Evolutionary conservation across 1,139 yeast genomes (phyloP), one percentile per base, ranked within the genome.

Genomic region (Kluyveromyces sp.): DNA sequence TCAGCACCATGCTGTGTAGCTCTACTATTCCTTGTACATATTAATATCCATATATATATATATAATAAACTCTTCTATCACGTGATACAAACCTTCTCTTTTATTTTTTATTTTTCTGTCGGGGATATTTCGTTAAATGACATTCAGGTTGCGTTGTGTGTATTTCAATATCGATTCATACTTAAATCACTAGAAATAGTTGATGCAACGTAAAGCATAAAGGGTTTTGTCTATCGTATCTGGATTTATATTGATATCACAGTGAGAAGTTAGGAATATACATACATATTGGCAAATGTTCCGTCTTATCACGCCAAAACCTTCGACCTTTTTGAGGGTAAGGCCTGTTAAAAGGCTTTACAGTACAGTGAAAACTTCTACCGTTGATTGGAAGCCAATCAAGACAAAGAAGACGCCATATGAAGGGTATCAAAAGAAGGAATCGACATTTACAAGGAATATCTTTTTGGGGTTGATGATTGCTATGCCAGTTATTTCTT

Each of bases 401-500:
- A 77, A 71, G 54, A 72, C 87, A 0, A 67, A 72, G 10, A 74
- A 70, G 43, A 73, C 77, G 6, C 60, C 71, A 65, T 49, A 69
- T 72, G 49, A 71, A 67, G 44, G 68, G 43, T 51, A 49, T 25
- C 57, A 59, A 27, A 58, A 58, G 45, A 56, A 55, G 8, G 56
- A 57, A 48, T 56, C 65, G 49, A 55, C 61, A 3, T 52, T 63
- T 10, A 69, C 79, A 30, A 69, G 82, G 49, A 68, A 68, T 39
- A 70, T 81, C 34, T 72, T 82, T 25, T 64, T 83, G 42, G 77
- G 79, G 0, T 64, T 83, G 29, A 71, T 84, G 75, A 66, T 87
- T 39, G 78, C 92, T 27, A 92, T 95, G 85, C 99, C 99, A 0
- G 73, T 89, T 0, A 74, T 89, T 1, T 78, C 96, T 7, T 87